phyloP scores from a whole-genome alignment of 352 stramenopile genomes.

The Saprolegnia parasitica region DNA sequence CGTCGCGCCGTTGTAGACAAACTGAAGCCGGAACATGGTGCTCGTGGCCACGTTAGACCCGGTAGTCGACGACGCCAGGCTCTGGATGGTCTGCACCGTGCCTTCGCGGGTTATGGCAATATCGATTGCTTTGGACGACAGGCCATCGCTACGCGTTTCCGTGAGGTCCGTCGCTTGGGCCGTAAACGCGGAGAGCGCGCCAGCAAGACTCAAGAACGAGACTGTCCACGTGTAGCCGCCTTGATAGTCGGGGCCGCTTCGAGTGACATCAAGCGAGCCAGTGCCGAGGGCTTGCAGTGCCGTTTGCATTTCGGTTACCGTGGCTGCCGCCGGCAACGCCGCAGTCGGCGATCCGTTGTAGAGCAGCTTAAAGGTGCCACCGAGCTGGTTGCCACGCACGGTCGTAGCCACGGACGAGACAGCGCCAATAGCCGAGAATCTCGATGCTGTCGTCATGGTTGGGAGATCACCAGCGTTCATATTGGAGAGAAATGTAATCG shows the following conservation, averaged over 20 bases:
- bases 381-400: constrained; percentile 58
- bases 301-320: constrained; percentile 57
- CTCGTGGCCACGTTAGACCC: constrained; percentile 33
- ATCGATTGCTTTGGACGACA: constrained; percentile 44
- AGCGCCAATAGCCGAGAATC: constrained; percentile 39
- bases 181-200: constrained; percentile 39
- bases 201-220: constrained; percentile 82
- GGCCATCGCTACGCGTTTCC: constrained; percentile 48
- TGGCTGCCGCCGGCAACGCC: constrained; percentile 76
- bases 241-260: constrained; percentile 65
- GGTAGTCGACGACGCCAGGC: constrained; percentile 55
- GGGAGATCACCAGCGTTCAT: constrained; percentile 60
- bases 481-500: constrained; percentile 71
- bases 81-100: constrained; percentile 62
- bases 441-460: constrained; percentile 42
- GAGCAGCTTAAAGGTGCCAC: constrained; percentile 54
- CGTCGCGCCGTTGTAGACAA: constrained; percentile 42
- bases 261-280: constrained; percentile 55
- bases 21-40: constrained; percentile 46
- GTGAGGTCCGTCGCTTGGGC: constrained; percentile 36
- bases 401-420: constrained; percentile 37
- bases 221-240: constrained; percentile 93
- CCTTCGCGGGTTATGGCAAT: constrained; percentile 43
- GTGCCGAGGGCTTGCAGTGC: constrained; percentile 52
- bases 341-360: constrained; percentile 51